Base-by-base conservation (phyloP, 108 stramenopile species). In the Fragilaria crotonensis region DNA sequence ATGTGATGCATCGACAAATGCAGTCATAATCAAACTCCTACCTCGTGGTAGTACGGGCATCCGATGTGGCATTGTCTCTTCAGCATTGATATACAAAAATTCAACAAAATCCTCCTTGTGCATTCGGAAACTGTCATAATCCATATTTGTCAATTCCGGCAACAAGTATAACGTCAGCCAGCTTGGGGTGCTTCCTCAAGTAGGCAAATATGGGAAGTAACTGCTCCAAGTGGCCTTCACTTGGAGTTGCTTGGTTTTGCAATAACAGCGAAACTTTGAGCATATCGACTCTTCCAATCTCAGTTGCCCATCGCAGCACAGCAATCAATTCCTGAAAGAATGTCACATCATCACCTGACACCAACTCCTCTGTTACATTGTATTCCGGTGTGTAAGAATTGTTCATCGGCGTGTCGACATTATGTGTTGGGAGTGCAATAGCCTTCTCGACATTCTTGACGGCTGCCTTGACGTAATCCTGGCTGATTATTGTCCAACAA, bases 271-370 rank as follows among this genome's bases (percentile, higher is more conserved):
- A 69, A 7, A 71, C 66, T 25, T 61, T 48, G 4, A 46, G 19
- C 4, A 45, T 0, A 9, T 71, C 55, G 45, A 64, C 70, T n/a
- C n/a, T n/a, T n/a, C n/a, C n/a, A n/a, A n/a, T n/a, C n/a, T n/a
- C n/a, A n/a, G n/a, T n/a, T n/a, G 60, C 61, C 75, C 75, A 80
- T 29, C 68, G 33, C 3, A 73, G 57, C 5, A 75, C 54, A 3
- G 72, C 72, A 33, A 80, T 70, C 9, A 80, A 29, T 33, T 62
- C 61, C 36, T 62, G 61, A 23, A 26, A 53, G 28, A 20, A 53
- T 53, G 14, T 18, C 4, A 14, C 23, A 4, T 30, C 52, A 14
- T 52, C 52, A 7, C 4, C 32, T n/a, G n/a, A n/a, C 7, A 19
- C 52, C 7, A 62, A 33, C 33, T 62, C 61, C n/a, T 50, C 30